Evolutionary conservation across 148 eudicot species (phyloP).

Genomic region (Rhododendron mucronatum): DNA sequence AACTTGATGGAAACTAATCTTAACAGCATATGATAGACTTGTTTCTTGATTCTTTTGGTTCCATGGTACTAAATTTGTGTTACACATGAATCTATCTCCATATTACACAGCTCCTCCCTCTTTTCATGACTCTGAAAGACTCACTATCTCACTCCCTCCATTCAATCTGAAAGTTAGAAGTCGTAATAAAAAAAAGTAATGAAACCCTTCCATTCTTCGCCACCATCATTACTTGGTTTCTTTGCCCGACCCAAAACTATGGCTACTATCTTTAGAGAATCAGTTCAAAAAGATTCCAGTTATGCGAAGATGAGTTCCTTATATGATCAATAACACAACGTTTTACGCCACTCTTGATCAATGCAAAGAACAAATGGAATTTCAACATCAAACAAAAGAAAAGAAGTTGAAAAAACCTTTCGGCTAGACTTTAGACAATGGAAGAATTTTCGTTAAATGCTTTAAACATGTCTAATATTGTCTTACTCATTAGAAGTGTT

Average conservation of each 20-base stretch:
- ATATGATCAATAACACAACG: not conserved
- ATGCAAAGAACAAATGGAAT: not conserved
- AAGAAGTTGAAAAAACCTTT: too few species aligned
- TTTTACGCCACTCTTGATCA: not conserved
- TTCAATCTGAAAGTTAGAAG: not conserved
- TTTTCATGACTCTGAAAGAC: not conserved
- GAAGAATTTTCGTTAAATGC: too few species aligned
- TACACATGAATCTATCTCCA: not conserved
- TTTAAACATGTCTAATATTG: too few species aligned
- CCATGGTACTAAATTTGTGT: not conserved
- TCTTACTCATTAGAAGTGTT: too few species aligned
- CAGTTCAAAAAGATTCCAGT: not conserved
- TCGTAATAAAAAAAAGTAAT: not conserved
- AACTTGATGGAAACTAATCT: not conserved
- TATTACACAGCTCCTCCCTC: not conserved
- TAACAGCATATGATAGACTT: not conserved
- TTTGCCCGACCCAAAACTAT: not conserved
- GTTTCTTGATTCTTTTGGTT: not conserved
- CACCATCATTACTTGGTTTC: not conserved
- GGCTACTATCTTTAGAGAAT: not conserved
- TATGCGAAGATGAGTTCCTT: not conserved
- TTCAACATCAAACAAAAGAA: not conserved
- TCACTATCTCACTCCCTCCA: not conserved
- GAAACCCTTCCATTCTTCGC: not conserved
- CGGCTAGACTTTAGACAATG: too few species aligned